phyloP scores from a whole-genome alignment of 2,329 filamentous ascomycete genomes.

The Clonostachys rosea region DNA sequence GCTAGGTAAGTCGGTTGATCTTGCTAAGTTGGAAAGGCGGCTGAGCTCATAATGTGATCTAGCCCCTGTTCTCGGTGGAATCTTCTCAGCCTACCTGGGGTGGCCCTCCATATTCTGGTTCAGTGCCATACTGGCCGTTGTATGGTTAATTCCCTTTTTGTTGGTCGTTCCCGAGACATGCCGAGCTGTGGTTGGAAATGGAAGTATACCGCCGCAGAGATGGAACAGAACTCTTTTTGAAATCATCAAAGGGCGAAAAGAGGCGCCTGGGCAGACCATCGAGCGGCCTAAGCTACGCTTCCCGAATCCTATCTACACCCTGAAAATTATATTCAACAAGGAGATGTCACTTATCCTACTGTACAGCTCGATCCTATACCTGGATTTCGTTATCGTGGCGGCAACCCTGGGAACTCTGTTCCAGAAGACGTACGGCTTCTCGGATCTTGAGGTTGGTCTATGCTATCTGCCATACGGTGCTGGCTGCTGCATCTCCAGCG shows the following conservation, averaged over 20 bases:
- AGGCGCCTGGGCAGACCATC: slow-evolving; percentile 18
- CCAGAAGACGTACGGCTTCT: slow-evolving; percentile 43
- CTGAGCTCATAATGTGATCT: slow-evolving; percentile 11
- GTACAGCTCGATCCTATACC: slow-evolving; percentile 49
- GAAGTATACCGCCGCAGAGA: slow-evolving; percentile 51
- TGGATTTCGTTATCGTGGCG: slow-evolving; percentile 49
- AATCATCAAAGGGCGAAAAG: slow-evolving; percentile 30
- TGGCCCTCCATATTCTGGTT: slow-evolving; percentile 72
- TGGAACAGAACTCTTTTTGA: slow-evolving; percentile 56
- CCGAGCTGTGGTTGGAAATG: slow-evolving; percentile 56
- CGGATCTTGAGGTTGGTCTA: slow-evolving; percentile 45
- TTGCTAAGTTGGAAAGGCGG: no score
- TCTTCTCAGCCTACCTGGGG: slow-evolving; percentile 58
- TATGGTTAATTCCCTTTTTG: slow-evolving; percentile 48
- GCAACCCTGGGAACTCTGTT: slow-evolving; percentile 49
- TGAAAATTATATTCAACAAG: slow-evolving; percentile 50
- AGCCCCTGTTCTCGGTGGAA: slow-evolving; percentile 59
- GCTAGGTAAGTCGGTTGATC: not conserved
- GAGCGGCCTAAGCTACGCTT: slow-evolving; percentile 38
- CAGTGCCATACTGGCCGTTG: slow-evolving; percentile 47
- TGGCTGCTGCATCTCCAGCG: slow-evolving; percentile 40
- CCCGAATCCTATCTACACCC: slow-evolving; percentile 52
- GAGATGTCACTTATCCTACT: slow-evolving; percentile 49
- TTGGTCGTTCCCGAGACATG: slow-evolving; percentile 56
- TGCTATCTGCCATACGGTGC: slow-evolving; percentile 51